Conservation (phyloP, 2,329 filamentous ascomycete genomes). For the Emergomyces africanus region DNA sequence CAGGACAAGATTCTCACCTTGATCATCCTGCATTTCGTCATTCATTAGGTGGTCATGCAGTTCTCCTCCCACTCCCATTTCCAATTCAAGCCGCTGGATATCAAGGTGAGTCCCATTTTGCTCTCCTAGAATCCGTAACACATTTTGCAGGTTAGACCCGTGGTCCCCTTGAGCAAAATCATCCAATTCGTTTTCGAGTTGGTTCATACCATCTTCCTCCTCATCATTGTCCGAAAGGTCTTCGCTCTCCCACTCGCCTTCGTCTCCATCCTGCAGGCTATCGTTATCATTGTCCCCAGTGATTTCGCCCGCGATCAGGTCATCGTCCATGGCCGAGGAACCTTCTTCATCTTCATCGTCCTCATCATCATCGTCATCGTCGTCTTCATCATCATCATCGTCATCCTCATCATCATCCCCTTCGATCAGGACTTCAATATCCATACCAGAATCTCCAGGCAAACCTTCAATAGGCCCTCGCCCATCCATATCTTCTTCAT, state of each 20-base stretch:
- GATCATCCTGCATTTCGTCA: constrained; percentile 46
- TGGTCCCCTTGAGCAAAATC: constrained; percentile 28
- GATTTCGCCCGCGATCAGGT: constrained; percentile 41
- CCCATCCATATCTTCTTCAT: constrained; percentile 64
- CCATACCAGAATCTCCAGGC: constrained; percentile 47
- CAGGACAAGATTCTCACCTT: constrained; percentile 30
- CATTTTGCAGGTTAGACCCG: constrained; percentile 33
- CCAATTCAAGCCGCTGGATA: constrained; percentile 31
- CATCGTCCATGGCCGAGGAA: constrained; percentile 47
- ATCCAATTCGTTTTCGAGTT: constrained; percentile 30
- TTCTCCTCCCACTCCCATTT: constrained; percentile 37
- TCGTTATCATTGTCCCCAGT: constrained; percentile 43
- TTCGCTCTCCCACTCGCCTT: constrained; percentile 39
- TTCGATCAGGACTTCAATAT: constrained; percentile 83
- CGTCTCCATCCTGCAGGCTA: constrained; percentile 34
- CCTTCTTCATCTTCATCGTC: constrained; percentile 45
- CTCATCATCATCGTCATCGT: constrained; percentile 43
- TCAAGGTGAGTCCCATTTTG: constrained; percentile 22
- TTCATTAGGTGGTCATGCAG: constrained; percentile 30
- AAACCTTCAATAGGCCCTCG: constrained; percentile 61
- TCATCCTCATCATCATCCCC: constrained; percentile 50
- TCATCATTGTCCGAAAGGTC: constrained; percentile 34
- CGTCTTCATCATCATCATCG: constrained; percentile 46
- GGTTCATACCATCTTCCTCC: constrained; percentile 31
- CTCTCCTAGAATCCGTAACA: constrained; percentile 33